Base-by-base conservation (phyloP, 768 basidiomycete species). In the Hygrophoropsis aurantiaca region DNA sequence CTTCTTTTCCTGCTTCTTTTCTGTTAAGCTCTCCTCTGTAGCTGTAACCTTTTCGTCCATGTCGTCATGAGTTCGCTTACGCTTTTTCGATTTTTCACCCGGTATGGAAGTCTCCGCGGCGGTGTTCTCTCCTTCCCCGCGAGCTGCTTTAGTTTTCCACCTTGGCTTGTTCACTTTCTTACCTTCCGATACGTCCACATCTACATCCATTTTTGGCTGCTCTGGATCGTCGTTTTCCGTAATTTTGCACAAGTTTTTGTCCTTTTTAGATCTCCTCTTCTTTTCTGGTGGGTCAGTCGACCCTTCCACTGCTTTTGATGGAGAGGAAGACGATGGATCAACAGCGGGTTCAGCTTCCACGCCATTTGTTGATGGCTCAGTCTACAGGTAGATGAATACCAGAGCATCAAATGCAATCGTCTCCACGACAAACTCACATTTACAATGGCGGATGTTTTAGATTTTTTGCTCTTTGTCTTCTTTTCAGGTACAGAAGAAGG, bases 31-130 rank as follows among this genome's bases (percentile, higher is more conserved):
- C n/a, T n/a, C n/a, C n/a, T 30, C 27, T 13, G 27, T 13, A 13
- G 13, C 27, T 13, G 27, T 49, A 18, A 19, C 30, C 27, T 46
- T 50, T 9, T 42, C 54, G 4, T 43, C 46, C 3, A 8, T 37
- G 5, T 51, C 53, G 6, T 53, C 25, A 11, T 43, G 38, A 39
- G 51, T 46, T 56, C 58, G 63, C 51, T 62, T 70, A 42, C 68
- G 68, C 52, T 71, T 74, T 50, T 66, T 72, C 32, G 56, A 59
- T 50, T 60, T 59, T 3, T 51, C 55, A 25, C 39, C 46, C 30
- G 53, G 44, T 24, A 50, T 42, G 18, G 21, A 27, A 18, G 58
- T 35, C 7, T 47, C 36, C 42, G 37, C 55, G 36, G 36, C 16
- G 18, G 33, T 36, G 35, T 23, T 38, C 7, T 24, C 40, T 27